Base-by-base conservation (phyloP, 1,284 basidiomycete genomes). In the Sporisorium graminicola region DNA sequence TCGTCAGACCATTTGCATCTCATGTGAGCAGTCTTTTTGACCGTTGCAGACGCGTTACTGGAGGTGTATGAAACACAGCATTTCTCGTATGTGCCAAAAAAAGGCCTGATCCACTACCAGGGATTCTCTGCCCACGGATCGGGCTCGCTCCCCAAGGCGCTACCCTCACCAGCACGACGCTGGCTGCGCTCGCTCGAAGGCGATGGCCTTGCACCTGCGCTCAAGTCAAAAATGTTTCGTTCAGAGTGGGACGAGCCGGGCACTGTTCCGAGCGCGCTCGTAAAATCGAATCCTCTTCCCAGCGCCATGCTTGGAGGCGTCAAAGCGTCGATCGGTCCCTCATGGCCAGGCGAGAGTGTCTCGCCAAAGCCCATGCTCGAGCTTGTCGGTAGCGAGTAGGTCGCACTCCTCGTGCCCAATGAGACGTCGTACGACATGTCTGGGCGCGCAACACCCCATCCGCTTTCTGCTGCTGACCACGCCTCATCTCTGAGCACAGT, bases 51-150 rank as follows among this genome's bases (percentile, higher is more conserved):
- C 18, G 35, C 20, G 10, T 53, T 40, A 22, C 35, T 37, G 18
- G 14, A 13, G 13, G 16, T 7, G 40, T 8, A 20, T 43, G n/a
- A 43, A 20, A 43, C n/a, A 18, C 1, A 47, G 44, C 44, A 47
- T 26, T 9, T 18, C 44, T 47, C 40, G 40, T 43, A 20, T 9
- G n/a, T n/a, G n/a, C n/a, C n/a, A 14, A 20, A 14, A 43, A 3
- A 20, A 14, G 4, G 3, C 1, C 9, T 16, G 20, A 8, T 9
- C 7, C 31, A 10, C 20, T 50, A 74, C 74, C 74, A 76, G 2
- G 74, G 74, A n/a, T 76, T 76, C 40, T 76, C 74, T 22, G 74
- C 61, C 74, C 74, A 76, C 1, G 74, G 68, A 56, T 76, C 74
- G 16, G 68, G 40, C 29, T 66, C 63, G 3, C 24, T 24, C 10